phyloP scores from a whole-genome alignment of 371 early-diverging fungal genomes.

The Amoeboaphelidium occidentale region DNA sequence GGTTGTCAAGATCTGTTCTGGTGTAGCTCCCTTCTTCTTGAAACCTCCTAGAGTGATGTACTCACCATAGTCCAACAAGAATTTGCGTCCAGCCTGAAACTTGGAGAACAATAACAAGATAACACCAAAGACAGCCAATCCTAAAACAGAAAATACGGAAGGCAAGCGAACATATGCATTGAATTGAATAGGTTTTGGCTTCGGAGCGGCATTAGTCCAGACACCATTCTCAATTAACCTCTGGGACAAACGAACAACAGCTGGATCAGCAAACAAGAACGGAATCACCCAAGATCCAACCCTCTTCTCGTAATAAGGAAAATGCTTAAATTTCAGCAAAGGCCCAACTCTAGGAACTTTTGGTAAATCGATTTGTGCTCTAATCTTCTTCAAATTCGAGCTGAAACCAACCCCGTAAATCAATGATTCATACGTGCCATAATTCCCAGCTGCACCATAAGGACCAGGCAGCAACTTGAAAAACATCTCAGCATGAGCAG shows the following conservation, averaged over 20 bases:
- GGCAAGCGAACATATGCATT: slow-evolving; percentile 6
- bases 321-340: slow-evolving; percentile 1
- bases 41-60: slow-evolving; percentile 6
- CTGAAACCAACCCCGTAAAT: slow-evolving; percentile 8
- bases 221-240: neutral
- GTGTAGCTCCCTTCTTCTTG: slow-evolving; percentile 5
- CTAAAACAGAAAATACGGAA: slow-evolving; percentile 1
- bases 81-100: slow-evolving; percentile 3
- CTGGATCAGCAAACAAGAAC: slow-evolving; percentile 11
- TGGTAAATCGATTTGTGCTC: slow-evolving; percentile 5
- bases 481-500: slow-evolving; percentile 27
- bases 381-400: slow-evolving; percentile 5
- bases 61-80: slow-evolving; percentile 10
- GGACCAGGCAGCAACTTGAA: slow-evolving; percentile 22
- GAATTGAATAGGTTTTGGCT: too few relatives aligned
- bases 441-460: slow-evolving; percentile 29
- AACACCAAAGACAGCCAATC: slow-evolving; percentile 2
- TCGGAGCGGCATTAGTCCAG: neutral
- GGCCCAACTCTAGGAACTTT: slow-evolving; percentile 2
- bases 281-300: slow-evolving; percentile 13
- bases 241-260: slow-evolving; percentile 7
- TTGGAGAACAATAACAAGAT: slow-evolving; percentile 5
- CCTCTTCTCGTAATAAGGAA: slow-evolving; percentile 6
- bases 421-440: slow-evolving; percentile 12
- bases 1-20: slow-evolving; percentile 6